These are phyloP conservation scores for Colletotrichum godetiae DNA, from an alignment of 2,329 filamentous ascomycete genomes.

Conservation along the genomic window DNA sequence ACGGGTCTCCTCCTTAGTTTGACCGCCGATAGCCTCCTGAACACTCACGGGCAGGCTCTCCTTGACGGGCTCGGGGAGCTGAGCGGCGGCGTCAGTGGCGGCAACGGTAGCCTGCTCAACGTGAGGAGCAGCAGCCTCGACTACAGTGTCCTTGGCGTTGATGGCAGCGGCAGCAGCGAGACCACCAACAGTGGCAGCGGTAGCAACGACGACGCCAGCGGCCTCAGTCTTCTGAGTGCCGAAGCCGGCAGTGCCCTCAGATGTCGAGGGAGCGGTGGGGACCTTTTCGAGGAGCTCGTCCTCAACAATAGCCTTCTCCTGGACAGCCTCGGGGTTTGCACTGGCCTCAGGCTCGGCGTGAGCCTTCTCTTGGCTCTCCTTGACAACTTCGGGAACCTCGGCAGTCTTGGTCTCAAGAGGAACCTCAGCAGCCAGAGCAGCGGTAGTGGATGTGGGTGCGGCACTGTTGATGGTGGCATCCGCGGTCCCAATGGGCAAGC, in stretches of 20 bases:
- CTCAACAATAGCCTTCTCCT: constrained; percentile 78
- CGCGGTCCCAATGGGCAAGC: constrained; percentile 71
- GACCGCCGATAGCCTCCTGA: constrained; percentile 58
- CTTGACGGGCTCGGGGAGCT: constrained; percentile 66
- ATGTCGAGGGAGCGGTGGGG: constrained; percentile 67
- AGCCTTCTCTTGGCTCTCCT: constrained; percentile 77
- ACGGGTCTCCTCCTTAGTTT: constrained; percentile 54
- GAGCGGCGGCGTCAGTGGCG: constrained; percentile 54
- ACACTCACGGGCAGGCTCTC: constrained; percentile 61
- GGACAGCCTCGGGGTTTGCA: constrained; percentile 71
- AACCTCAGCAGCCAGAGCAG: constrained; percentile 74
- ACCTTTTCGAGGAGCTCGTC: constrained; percentile 77
- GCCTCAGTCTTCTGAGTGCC: constrained; percentile 65
- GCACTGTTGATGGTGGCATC: constrained; percentile 64
- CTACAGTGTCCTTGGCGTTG: constrained; percentile 40
- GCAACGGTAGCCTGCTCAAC: constrained; percentile 49
- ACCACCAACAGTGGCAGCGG: constrained; percentile 51
- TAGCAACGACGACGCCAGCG: constrained; percentile 51
- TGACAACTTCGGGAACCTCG: constrained; percentile 72
- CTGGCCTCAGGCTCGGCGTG: constrained; percentile 75
- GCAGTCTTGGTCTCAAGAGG: constrained; percentile 68
- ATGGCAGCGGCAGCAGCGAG: constrained; percentile 48
- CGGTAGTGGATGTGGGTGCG: constrained; percentile 71
- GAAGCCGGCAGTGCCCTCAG: constrained; percentile 64
- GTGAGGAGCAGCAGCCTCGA: constrained; percentile 50